phyloP scores from a whole-genome alignment of 2,329 filamentous ascomycete species.

The Aspergillus ruber region DNA sequence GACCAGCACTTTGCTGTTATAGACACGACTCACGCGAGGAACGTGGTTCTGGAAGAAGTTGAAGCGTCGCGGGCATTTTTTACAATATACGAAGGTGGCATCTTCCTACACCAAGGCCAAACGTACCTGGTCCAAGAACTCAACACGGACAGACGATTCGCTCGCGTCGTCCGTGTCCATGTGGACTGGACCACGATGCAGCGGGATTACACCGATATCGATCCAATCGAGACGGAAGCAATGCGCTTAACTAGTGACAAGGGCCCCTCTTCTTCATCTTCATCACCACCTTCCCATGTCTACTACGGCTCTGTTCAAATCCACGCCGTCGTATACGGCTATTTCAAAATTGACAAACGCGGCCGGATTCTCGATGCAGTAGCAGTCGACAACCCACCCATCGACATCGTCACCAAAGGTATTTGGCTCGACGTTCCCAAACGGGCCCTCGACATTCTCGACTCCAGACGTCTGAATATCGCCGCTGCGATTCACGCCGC shows the following conservation, averaged over 20 bases:
- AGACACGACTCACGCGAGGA: conserved; percentile 71
- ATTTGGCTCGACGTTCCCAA: conserved; percentile 94
- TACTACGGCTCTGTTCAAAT: conserved; percentile 86
- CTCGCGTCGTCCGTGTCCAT: conserved; percentile 79
- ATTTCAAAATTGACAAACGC: conserved; percentile 90
- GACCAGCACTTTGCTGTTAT: conserved; percentile 93
- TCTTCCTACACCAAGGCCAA: conserved; percentile 93
- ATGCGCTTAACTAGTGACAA: conserved; percentile 61
- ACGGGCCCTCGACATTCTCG: conserved; percentile 69
- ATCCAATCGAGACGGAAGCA: conserved; percentile 84
- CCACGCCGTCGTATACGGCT: conserved; percentile 84
- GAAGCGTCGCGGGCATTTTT: conserved; percentile 93
- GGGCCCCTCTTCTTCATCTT: background rate
- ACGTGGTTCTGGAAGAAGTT: conserved; percentile 87
- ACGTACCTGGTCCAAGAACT: conserved; percentile 91
- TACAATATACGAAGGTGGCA: conserved; percentile 92
- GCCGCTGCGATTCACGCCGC: conserved; percentile 91
- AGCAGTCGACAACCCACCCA: conserved; percentile 85
- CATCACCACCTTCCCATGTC: conserved; percentile 57
- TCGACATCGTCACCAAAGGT: conserved; percentile 76
- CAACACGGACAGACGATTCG: conserved; percentile 69
- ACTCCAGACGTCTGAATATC: conserved; percentile 65
- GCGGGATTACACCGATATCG: conserved; percentile 88
- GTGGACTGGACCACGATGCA: conserved; percentile 95
- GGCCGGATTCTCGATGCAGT: conserved; percentile 84